These are phyloP conservation scores for Amaranthus tricolor DNA, from an alignment of 179 eudicot genomes.

Conservation along the genomic window DNA sequence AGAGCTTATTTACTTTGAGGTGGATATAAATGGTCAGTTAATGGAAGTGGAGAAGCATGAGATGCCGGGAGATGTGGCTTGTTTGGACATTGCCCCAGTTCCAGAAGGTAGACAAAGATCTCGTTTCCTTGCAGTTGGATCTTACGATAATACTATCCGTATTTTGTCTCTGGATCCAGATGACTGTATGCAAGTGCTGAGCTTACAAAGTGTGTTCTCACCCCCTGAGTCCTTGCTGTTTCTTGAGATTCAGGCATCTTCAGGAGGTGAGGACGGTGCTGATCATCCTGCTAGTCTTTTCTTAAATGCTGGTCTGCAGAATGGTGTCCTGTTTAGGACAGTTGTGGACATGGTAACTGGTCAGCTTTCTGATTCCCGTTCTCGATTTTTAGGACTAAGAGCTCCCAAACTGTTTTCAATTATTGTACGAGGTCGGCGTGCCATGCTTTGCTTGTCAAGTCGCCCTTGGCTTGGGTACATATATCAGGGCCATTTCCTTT, in stretches of 20 bases:
- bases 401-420: constrained; percentile 90
- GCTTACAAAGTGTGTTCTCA: constrained; percentile 93
- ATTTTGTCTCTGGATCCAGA: constrained; percentile 92
- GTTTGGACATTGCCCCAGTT: constrained; percentile 98
- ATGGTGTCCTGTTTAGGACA: constrained; percentile 92
- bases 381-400: constrained; percentile 87
- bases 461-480: constrained; percentile 54
- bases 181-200: constrained; percentile 92
- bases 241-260: constrained; percentile 93
- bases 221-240: constrained; percentile 94
- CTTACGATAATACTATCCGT: constrained; percentile 93
- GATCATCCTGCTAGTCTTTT: constrained; percentile 98
- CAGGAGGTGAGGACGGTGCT: constrained; percentile 98
- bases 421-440: constrained; percentile 74
- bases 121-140: constrained; percentile 96
- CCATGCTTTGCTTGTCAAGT: constrained; percentile 66
- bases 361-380: constrained; percentile 95
- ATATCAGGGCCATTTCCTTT: constrained; percentile 57
- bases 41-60: constrained; percentile 95
- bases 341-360: constrained; percentile 99
- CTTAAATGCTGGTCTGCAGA: constrained; percentile 93
- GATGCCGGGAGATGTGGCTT: constrained; percentile 98
- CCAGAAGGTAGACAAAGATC: constrained; percentile 98
- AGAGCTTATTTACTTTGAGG: constrained; percentile 94
- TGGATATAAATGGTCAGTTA: constrained; percentile 90